Evolutionary conservation across 495 filamentous ascomycete genomes (phyloP).

Genomic region (Annulohypoxylon bovei): DNA sequence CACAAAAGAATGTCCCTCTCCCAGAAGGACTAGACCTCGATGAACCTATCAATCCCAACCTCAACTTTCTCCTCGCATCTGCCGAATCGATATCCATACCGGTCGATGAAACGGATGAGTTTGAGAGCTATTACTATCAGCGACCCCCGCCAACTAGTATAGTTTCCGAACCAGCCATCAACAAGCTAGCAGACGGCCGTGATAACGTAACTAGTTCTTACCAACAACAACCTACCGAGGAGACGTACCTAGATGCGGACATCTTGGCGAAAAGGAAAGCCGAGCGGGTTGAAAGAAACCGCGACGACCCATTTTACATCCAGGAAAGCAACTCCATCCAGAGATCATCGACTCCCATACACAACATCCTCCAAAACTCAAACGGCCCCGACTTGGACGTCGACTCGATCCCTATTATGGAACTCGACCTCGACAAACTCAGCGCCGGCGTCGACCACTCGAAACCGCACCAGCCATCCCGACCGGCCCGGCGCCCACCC

Average conservation of each 20-base stretch:
- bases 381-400: conserved; percentile 84
- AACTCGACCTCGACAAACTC: conserved; percentile 75
- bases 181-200: conserved; percentile 55
- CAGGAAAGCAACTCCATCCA: conserved; percentile 60
- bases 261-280: conserved; percentile 69
- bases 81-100: conserved; percentile 65
- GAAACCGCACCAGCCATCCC: conserved; percentile 14
- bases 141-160: conserved; percentile 53
- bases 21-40: conserved; percentile 79
- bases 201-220: conserved; percentile 66
- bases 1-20: conserved; percentile 86
- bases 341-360: conserved; percentile 71
- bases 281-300: conserved; percentile 80
- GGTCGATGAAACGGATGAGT: conserved; percentile 67
- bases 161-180: conserved; percentile 62
- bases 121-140: conserved; percentile 78
- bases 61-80: conserved; percentile 69
- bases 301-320: conserved; percentile 97
- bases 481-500: conserved; percentile 43
- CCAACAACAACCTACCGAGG: conserved; percentile 69
- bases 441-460: conserved; percentile 42
- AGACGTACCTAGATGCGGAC: conserved; percentile 69
- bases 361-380: conserved; percentile 72
- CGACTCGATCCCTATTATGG: conserved; percentile 94
- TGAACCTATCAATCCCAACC: conserved; percentile 79